A percentile compares a stretch with the other conserved stretches of the same genome.
Conservation (phyloP, 108 stramenopile species). For the Nannochloropsis oceanica region DNA sequence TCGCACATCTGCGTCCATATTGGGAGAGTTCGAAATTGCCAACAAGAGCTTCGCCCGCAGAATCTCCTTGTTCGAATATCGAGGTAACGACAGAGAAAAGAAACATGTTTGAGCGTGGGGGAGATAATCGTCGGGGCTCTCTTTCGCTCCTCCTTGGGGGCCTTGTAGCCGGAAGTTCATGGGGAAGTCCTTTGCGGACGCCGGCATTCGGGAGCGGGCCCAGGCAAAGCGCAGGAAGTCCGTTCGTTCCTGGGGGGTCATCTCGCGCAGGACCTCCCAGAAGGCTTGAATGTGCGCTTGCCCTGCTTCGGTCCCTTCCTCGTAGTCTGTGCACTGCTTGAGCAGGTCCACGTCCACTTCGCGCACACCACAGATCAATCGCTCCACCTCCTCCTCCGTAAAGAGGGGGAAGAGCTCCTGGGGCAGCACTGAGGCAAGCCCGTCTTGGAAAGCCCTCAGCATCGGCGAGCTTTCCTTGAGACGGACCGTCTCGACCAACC, state of each 20-base stretch:
- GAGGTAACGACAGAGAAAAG: slow-evolving; percentile 78
- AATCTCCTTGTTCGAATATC: slow-evolving; percentile 59
- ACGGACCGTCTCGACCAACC: slow-evolving; percentile 13
- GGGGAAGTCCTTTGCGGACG: slow-evolving; percentile 62
- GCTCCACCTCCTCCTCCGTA: slow-evolving; percentile 63
- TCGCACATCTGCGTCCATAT: slow-evolving; percentile 93
- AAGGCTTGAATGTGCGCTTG: slow-evolving; percentile 63
- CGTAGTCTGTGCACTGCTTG: slow-evolving; percentile 71
- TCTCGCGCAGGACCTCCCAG: slow-evolving; percentile 78
- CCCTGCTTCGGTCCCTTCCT: slow-evolving; percentile 53
- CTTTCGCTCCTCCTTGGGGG: slow-evolving; percentile 23
- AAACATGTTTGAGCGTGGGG: slow-evolving; percentile 94
- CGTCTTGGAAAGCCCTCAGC: slow-evolving; percentile 67
- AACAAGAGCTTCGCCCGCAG: slow-evolving; percentile 68
- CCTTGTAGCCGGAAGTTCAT: slow-evolving; percentile 72
- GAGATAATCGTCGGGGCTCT: slow-evolving; percentile 56
- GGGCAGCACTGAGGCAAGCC: slow-evolving; percentile 73
- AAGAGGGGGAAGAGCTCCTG: slow-evolving; percentile 71
- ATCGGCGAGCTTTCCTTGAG: slow-evolving; percentile 16
- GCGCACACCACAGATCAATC: slow-evolving; percentile 67
- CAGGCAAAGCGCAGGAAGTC: slow-evolving; percentile 89
- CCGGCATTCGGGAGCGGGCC: slow-evolving; percentile 79
- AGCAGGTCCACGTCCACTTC: slow-evolving; percentile 90
- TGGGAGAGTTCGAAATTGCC: slow-evolving; percentile 82
- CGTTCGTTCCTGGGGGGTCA: slow-evolving; percentile 63